phyloP scores from a whole-genome alignment of 148 eudicot species.

The Oxyria digyna region DNA sequence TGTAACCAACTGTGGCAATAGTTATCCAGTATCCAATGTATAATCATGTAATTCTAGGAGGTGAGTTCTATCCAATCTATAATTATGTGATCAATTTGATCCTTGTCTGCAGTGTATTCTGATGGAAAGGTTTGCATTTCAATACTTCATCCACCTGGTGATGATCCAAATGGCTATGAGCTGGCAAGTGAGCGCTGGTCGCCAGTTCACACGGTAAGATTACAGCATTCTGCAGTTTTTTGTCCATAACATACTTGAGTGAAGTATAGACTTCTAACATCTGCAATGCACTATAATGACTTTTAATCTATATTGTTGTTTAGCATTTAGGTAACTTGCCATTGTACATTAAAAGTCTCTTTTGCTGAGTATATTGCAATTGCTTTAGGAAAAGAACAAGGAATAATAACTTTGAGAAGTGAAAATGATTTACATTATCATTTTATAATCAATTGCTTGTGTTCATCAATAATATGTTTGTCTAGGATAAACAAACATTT shows the following conservation, averaged over 20 bases:
- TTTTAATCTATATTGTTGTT: no score
- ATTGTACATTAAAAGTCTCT: neutral
- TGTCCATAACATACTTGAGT: neutral
- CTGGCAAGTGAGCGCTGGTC: conserved; percentile 99
- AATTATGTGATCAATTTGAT: neutral
- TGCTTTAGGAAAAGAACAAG: neutral
- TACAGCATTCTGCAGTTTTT: neutral
- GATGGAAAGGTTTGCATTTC: conserved; percentile 97
- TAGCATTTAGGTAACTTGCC: neutral
- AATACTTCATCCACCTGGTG: conserved; percentile 98
- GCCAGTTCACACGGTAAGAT: conserved; percentile 89
- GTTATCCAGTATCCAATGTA: no score
- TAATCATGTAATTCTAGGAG: neutral
- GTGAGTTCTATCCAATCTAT: neutral
- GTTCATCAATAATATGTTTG: no score
- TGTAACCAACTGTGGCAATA: neutral
- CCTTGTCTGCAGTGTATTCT: conserved; percentile 42
- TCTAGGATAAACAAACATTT: no score
- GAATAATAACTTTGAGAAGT: neutral
- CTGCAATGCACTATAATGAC: neutral
- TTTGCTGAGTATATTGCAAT: neutral
- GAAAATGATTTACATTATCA: no score
- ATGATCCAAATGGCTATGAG: conserved; percentile 97
- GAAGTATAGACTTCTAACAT: neutral
- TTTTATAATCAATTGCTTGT: no score